Conservation (phyloP, 176 grass and related monocot species). For the Alopecurus myosuroides region DNA sequence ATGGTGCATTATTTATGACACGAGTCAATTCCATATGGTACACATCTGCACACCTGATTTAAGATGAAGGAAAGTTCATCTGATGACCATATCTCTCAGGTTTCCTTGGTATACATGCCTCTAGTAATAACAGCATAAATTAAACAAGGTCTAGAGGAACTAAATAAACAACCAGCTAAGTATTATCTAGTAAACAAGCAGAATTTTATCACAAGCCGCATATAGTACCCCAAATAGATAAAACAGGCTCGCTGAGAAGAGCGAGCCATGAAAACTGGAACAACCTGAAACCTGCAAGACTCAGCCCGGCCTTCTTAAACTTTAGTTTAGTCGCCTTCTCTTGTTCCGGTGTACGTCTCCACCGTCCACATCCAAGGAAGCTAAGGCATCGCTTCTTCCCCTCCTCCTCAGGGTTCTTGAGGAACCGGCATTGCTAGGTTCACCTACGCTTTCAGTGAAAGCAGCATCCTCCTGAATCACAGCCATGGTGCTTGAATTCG, state of each 20-base stretch:
- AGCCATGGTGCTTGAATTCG: constrained; percentile 97
- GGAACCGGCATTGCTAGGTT: constrained; percentile 75
- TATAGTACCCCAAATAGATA: constrained; percentile 24
- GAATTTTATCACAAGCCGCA: constrained; percentile 25
- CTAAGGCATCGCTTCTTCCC: constrained; percentile 47
- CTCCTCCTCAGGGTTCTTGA: constrained; percentile 79
- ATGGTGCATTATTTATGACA: constrained; percentile 18
- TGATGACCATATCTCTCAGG: constrained; percentile 1
- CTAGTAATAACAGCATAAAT: constrained; percentile 10
- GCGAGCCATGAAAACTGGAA: background rate
- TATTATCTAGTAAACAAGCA: constrained; percentile 27
- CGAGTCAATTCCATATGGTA: constrained; percentile 15
- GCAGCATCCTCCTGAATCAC: constrained; percentile 86
- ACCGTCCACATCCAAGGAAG: constrained; percentile 88
- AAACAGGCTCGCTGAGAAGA: constrained; percentile 24
- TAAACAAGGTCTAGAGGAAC: constrained; percentile 8
- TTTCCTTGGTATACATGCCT: constrained; percentile 39
- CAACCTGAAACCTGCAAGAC: constrained; percentile 9
- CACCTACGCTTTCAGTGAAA: constrained; percentile 37
- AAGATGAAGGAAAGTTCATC: constrained; percentile 31
- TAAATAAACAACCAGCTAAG: constrained; percentile 28
- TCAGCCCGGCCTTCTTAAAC: constrained; percentile 47
- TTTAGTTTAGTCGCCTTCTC: constrained; percentile 82
- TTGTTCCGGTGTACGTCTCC: constrained; percentile 59
- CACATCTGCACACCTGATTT: constrained; percentile 27